Evolutionary conservation across 31 red algal genomes (phyloP).

Genomic region (Odonthalia washingtoniensis): DNA sequence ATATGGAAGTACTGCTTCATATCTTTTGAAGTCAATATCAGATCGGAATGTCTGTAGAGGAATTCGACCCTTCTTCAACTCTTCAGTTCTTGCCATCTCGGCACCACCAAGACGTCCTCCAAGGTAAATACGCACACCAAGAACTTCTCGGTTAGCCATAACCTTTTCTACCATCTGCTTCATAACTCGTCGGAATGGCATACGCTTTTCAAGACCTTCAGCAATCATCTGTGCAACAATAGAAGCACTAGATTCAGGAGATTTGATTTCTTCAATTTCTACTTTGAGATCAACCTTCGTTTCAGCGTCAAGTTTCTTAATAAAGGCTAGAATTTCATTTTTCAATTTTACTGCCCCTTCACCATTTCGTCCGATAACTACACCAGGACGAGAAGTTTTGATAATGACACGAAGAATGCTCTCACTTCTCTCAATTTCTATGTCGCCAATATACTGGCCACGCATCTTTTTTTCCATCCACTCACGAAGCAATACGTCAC

Average conservation of each 20-base stretch:
- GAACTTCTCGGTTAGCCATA: neutral
- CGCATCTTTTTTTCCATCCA: constrained; percentile 3
- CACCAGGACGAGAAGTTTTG: constrained; percentile 7
- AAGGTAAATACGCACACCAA: neutral
- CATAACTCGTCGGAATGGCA: constrained; percentile 9
- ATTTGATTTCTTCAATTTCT: constrained; percentile 3
- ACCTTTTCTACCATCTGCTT: constrained; percentile 5
- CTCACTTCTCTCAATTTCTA: constrained; percentile 10
- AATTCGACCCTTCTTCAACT: neutral
- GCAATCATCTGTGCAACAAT: constrained; percentile 19
- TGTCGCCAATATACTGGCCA: neutral
- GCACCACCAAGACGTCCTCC: constrained; percentile 13
- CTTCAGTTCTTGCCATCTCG: constrained; percentile 14
- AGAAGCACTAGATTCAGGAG: neutral
- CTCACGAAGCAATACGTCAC: neutral
- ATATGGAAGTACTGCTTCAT: constrained; percentile 3
- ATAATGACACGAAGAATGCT: constrained; percentile 8
- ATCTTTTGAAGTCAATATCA: constrained; percentile 12
- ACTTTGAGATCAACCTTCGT: too few relatives aligned
- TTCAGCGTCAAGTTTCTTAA: neutral
- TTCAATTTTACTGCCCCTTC: constrained; percentile 10
- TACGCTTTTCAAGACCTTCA: neutral
- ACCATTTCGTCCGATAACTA: constrained; percentile 14
- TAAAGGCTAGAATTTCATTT: constrained; percentile 1
- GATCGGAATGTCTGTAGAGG: constrained; percentile 19